Percentiles rank a stretch among this genome's conserved stretches.
Evolutionary conservation across 139 green algal species (phyloP).

Genomic region (Chlorella sp.): DNA sequence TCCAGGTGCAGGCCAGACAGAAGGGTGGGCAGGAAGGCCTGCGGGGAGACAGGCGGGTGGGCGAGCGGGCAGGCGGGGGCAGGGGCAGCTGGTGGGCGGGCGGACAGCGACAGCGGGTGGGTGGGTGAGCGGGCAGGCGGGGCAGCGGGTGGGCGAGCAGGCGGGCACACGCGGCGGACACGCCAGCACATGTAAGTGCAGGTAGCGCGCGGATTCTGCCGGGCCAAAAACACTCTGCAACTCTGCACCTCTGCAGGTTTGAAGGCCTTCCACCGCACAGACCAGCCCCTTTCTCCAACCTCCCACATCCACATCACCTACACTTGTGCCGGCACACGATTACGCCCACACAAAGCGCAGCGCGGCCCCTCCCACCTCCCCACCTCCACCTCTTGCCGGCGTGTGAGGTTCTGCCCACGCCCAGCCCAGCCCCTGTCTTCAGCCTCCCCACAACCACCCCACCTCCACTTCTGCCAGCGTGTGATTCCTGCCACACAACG

Average conservation of each 20-base stretch:
- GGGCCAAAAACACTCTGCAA: no score
- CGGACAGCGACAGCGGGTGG: no score
- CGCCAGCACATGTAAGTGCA: neutral
- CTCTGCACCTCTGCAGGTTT: neutral
- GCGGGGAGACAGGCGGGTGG: neutral
- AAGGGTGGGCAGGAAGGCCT: constrained; percentile 45
- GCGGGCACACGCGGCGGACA: no score
- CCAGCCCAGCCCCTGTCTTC: neutral
- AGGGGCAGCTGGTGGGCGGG: no score
- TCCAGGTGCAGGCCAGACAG: constrained; percentile 76
- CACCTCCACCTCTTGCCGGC: no score
- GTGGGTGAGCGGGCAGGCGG: neutral
- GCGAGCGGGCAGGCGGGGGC: no score
- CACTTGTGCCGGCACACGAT: no score
- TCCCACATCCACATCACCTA: constrained; percentile 17
- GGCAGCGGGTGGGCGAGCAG: no score
- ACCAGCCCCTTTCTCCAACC: neutral
- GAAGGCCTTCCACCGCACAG: neutral
- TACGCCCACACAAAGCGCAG: neutral
- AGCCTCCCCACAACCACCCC: neutral
- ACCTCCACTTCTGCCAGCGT: neutral
- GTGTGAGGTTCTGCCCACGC: neutral
- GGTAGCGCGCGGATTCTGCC: neutral
- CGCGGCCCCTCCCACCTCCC: no score
- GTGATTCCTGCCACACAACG: neutral